Percentiles rank a stretch among this genome's conserved stretches.
phyloP scores from a whole-genome alignment of 2,329 filamentous ascomycete genomes.

The Ascochyta koolunga region DNA sequence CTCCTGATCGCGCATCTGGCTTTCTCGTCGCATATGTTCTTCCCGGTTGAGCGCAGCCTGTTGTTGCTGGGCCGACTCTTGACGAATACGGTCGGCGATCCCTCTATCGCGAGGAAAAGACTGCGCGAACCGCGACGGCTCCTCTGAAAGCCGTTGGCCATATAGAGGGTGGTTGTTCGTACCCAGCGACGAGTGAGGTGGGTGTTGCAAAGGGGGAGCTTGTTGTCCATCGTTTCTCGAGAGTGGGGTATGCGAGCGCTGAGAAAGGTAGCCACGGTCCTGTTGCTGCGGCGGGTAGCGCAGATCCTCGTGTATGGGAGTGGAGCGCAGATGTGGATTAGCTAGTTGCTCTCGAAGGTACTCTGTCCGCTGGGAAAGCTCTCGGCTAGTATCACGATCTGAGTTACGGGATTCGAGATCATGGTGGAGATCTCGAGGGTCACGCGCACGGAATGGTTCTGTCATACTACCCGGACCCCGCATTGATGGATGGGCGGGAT shows the following conservation, averaged over 20 bases:
- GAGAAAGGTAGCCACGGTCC: slow-evolving; percentile 36
- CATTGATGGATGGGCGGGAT: slow-evolving; percentile 32
- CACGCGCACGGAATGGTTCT: slow-evolving; percentile 38
- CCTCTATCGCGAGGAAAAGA: slow-evolving; percentile 32
- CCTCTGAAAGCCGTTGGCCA: slow-evolving; percentile 37
- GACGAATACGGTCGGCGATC: slow-evolving; percentile 38
- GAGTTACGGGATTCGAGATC: slow-evolving; percentile 39
- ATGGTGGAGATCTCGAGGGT: slow-evolving; percentile 37
- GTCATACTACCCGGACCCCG: slow-evolving; percentile 30
- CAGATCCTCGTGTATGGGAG: slow-evolving; percentile 34
- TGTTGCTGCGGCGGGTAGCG: slow-evolving; percentile 37
- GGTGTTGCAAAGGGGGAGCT: slow-evolving; percentile 38
- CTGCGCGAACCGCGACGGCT: slow-evolving; percentile 32
- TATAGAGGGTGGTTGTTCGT: slow-evolving; percentile 34
- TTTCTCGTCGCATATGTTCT: slow-evolving; percentile 30
- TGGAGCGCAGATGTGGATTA: slow-evolving; percentile 29
- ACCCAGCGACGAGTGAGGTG: slow-evolving; percentile 39
- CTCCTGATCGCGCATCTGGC: slow-evolving; percentile 30
- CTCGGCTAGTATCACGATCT: slow-evolving; percentile 42
- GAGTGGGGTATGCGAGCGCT: slow-evolving; percentile 45
- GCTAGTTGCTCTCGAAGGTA: slow-evolving; percentile 40
- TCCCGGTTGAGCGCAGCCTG: slow-evolving; percentile 32
- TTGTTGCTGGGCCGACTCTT: slow-evolving; percentile 38
- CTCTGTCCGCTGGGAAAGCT: slow-evolving; percentile 40
- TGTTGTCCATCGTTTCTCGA: slow-evolving; percentile 37